Base-by-base conservation (phyloP, 2,329 filamentous ascomycete species). In the Triangularia verruculosa region DNA sequence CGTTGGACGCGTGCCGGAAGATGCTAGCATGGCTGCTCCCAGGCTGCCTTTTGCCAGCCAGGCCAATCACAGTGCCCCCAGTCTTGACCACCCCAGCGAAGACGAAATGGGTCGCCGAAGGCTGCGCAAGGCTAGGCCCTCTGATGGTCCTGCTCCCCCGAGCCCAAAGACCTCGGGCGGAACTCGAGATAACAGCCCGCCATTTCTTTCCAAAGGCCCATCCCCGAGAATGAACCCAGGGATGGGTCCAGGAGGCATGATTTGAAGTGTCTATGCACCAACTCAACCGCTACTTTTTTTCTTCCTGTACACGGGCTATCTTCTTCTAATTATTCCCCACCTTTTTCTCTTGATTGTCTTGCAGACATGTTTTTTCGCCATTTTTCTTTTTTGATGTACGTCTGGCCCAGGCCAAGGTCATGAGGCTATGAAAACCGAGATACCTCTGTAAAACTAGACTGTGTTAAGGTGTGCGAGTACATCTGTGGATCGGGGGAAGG, bases 61-160 rank as follows among this genome's bases (percentile, higher is more conserved):
- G 15, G 59, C 57, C 3, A 64, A 68, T 43, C 61, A 63, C 63
- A 67, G 64, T 64, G 30, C 63, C 6, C 27, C 63, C 9, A 67
- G 60, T 20, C 47, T 66, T 13, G 68, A 67, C 13, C 59, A 61
- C 7, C 70, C 68, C 12, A 75, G 72, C 60, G 78, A 81, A 27
- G 78, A 81, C n/a, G 78, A 82, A 15, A 76, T 76, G 7, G 69
- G 66, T 7, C 77, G 78, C 30, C 77, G 78, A 47, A 73, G 76
- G 28, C 72, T 82, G 32, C 79, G 79, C 61, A 81, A 82, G 69
- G 73, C 77, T 22, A 74, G 74, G 4, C 76, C 57, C n/a, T 17
- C 77, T 57, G 81, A 83, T 58, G 75, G 60, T n/a, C 51, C 51
- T 28, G 9, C 25, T 54, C 51, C 51, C 25, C 51, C 73, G 24